Evolutionary conservation across 2,329 filamentous ascomycete species (phyloP).

Genomic region (Cyclaneusma minus): DNA sequence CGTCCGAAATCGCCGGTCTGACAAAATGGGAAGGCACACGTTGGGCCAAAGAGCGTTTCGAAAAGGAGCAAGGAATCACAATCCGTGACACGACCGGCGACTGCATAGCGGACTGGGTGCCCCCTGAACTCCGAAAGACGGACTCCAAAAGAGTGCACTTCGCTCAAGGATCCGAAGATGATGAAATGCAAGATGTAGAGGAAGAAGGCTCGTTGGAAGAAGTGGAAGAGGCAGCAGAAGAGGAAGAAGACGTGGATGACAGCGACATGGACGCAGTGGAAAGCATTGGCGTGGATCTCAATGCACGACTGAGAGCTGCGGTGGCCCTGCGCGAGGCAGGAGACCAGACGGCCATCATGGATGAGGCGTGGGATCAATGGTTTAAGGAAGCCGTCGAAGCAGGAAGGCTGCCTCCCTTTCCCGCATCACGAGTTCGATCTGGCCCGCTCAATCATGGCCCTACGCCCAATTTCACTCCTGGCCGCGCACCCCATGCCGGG

Average conservation of each 20-base stretch:
- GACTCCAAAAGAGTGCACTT: constrained; percentile 5
- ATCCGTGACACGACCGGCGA: constrained; percentile 60
- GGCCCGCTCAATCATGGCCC: too few relatives aligned
- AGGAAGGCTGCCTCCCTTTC: constrained; percentile 34
- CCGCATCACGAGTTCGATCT: too few relatives aligned
- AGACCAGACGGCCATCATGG: constrained; percentile 40
- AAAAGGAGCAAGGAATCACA: constrained; percentile 54
- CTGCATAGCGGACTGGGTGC: constrained; percentile 47
- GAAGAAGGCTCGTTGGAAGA: constrained; percentile 18
- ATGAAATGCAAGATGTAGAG: constrained; percentile 20
- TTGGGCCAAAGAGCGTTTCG: constrained; percentile 69
- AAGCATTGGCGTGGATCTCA: constrained; percentile 46
- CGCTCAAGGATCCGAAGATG: constrained; percentile 10
- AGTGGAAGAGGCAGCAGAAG: constrained; percentile 18
- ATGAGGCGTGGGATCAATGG: constrained; percentile 63
- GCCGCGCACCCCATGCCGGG: too few relatives aligned
- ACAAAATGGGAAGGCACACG: constrained; percentile 75
- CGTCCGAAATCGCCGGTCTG: constrained; percentile 52
- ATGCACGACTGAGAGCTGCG: constrained; percentile 48
- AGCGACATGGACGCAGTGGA: constrained; percentile 35
- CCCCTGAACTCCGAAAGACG: constrained; percentile 21
- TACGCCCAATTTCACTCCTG: too few relatives aligned
- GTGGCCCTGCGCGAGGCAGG: constrained; percentile 47
- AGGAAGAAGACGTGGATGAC: constrained; percentile 27
- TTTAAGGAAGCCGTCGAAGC: constrained; percentile 54